Conservation (phyloP, 768 basidiomycete genomes). For the Megacollybia marginata region DNA sequence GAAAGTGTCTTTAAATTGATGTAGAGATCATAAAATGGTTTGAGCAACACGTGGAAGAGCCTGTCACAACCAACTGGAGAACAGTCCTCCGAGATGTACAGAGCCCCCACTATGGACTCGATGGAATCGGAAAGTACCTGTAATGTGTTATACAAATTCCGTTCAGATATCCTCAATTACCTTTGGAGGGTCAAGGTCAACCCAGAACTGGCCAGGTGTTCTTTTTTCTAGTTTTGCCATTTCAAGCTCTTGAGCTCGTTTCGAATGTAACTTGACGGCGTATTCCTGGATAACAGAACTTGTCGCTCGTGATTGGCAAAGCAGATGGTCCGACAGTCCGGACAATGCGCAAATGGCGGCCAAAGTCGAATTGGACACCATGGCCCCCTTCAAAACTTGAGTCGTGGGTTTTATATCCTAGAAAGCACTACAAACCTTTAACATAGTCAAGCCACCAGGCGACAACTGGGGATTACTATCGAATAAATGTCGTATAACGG, state of each 20-base stretch:
- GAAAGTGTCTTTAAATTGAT: constrained; percentile 67
- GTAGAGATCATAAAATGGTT: constrained; percentile 75
- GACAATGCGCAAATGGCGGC: constrained; percentile 69
- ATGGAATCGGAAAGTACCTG: constrained; percentile 48
- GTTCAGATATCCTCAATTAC: constrained; percentile 24
- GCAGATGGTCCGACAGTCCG: constrained; percentile 52
- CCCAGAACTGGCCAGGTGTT: constrained; percentile 68
- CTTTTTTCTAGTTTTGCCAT: constrained; percentile 33
- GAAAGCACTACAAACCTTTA: constrained; percentile 46
- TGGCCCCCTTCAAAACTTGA: constrained; percentile 50
- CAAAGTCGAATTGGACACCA: constrained; percentile 78
- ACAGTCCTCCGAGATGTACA: constrained; percentile 73
- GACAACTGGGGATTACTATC: constrained; percentile 53
- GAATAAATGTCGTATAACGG: constrained; percentile 68
- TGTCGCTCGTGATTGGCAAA: constrained; percentile 44
- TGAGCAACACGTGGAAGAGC: constrained; percentile 60
- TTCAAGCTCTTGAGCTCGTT: constrained; percentile 37
- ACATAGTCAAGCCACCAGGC: constrained; percentile 70
- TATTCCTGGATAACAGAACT: constrained; percentile 47
- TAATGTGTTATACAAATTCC: constrained; percentile 2
- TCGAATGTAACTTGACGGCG: constrained; percentile 34
- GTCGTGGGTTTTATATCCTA: background rate
- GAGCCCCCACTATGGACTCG: constrained; percentile 74
- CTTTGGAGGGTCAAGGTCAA: constrained; percentile 71
- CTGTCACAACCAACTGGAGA: constrained; percentile 50